Base-by-base conservation (phyloP, 164 flowering plant genomes). In the Buxus sempervirens region DNA sequence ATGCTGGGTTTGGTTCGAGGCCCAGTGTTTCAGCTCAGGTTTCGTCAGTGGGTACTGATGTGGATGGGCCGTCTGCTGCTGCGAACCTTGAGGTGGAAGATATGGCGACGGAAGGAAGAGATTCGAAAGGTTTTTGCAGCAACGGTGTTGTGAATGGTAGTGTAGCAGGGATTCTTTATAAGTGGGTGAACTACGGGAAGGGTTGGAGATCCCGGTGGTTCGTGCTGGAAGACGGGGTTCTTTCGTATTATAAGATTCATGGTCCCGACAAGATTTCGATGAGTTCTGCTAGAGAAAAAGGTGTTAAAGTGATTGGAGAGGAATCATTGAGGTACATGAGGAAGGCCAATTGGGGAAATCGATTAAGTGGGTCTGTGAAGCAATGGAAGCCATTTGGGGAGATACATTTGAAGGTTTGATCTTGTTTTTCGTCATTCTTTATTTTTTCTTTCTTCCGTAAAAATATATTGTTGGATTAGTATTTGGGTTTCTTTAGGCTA, bases 101-200 rank as follows among this genome's bases (percentile, higher is more conserved):
- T 16, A 13, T 59, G 25, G 58, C 59, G 32, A 64, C 32, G 27
- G 88, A 82, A 36, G 66, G 61, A 41, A 72, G 76, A 58, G 85
- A 77, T 32, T 66, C 79, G 10, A 77, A 78, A 71, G 73, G 51
- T 55, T 60, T 66, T 28, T 63, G 75, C 28, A 67, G 74, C 42
- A 75, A 68, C 48, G 79, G 76, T 15, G 75, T 63, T 26, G 77
- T 69, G 25, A 72, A 80, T 65, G 82, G 70, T 4, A 68, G 83
- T 54, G 87, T 90, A 57, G 87, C 82, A 1, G 98, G 98, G 74
- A 82, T 90, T 65, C 67, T 90, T 66, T 87, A 89, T 68, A 93
- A 93, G 73, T 93, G 98, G 98, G 98, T 93, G 76, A 93, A 93
- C 70, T 93, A 91, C 66, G 98, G 98, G 9, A 93, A 86, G 79